Evolutionary conservation across 2,329 filamentous ascomycete genomes (phyloP).

Genomic region (Trichoderma sp.): DNA sequence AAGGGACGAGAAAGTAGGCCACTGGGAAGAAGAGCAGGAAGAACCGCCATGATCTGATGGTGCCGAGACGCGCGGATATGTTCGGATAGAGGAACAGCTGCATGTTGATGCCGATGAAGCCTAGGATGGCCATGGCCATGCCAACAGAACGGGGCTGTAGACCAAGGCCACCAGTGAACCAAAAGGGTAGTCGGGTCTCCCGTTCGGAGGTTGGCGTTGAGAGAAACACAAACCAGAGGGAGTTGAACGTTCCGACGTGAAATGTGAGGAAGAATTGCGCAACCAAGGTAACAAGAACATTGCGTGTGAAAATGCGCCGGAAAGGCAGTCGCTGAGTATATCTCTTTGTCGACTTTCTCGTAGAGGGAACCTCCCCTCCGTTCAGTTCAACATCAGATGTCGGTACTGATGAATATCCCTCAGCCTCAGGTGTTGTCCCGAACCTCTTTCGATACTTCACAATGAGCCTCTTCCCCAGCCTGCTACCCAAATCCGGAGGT

Average conservation of each 20-base stretch:
- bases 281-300: constrained; percentile 54
- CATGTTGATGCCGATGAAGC: constrained; percentile 69
- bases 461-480: constrained; percentile 38
- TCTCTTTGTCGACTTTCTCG: constrained; percentile 27
- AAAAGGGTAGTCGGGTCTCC: constrained; percentile 47
- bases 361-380: constrained; percentile 5
- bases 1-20: constrained; percentile 67
- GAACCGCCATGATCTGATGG: constrained; percentile 63
- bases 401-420: constrained; percentile 27
- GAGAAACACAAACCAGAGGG: constrained; percentile 73
- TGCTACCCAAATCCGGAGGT: constrained; percentile 41
- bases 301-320: constrained; percentile 52
- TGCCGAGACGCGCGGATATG: constrained; percentile 64
- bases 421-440: not conserved
- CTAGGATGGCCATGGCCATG: constrained; percentile 73
- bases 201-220: constrained; percentile 57
- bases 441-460: constrained; percentile 28
- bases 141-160: constrained; percentile 68
- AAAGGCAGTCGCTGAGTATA: constrained; percentile 51
- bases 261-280: constrained; percentile 67
- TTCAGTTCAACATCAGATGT: constrained; percentile 26
- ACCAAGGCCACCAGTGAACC: constrained; percentile 73
- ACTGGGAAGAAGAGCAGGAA: constrained; percentile 68
- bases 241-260: constrained; percentile 73
- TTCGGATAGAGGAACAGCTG: constrained; percentile 61